These are phyloP conservation scores for Kandelia obovata DNA, from an alignment of 345 rosid genomes.

Conservation along the genomic window DNA sequence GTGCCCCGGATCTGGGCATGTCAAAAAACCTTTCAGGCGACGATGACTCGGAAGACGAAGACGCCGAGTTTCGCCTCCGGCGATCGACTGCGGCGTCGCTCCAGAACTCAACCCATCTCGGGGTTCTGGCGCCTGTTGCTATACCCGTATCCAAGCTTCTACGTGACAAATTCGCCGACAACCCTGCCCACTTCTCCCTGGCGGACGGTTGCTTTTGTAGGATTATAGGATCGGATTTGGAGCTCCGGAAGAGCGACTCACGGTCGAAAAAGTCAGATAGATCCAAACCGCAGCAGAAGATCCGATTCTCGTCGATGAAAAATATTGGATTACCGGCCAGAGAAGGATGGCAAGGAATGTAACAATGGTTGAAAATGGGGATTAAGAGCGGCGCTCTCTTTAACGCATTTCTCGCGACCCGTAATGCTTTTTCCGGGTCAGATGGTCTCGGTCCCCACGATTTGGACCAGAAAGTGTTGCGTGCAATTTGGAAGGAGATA, in stretches of 20 bases:
- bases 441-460: slow-evolving; percentile 87
- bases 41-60: slow-evolving; percentile 44
- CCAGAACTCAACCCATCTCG: slow-evolving; percentile 99
- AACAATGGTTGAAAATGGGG: slow-evolving; percentile 89
- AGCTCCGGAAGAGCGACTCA: slow-evolving; percentile 58
- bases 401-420: slow-evolving; percentile 79
- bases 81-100: slow-evolving; percentile 80
- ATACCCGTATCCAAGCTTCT: slow-evolving; percentile 61
- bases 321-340: slow-evolving; percentile 96
- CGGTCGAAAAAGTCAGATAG: slow-evolving; percentile 88
- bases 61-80: slow-evolving; percentile 65
- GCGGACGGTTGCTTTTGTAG: slow-evolving; percentile 61
- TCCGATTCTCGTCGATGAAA: slow-evolving; percentile 76
- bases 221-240: slow-evolving; percentile 39
- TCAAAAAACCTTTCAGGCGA: slow-evolving; percentile 75
- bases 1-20: slow-evolving; percentile 57
- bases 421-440: slow-evolving; percentile 78
- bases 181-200: slow-evolving; percentile 58
- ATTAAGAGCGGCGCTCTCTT: slow-evolving; percentile 84
- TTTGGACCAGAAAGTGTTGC: slow-evolving; percentile 80
- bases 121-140: slow-evolving; percentile 41
- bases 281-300: slow-evolving; percentile 93
- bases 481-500: slow-evolving; percentile 80
- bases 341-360: slow-evolving; percentile 82
- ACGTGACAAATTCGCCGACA: slow-evolving; percentile 48